These are phyloP conservation scores for Thermomyces lanuginosus DNA, from an alignment of 2,329 filamentous ascomycete genomes.

Conservation along the genomic window DNA sequence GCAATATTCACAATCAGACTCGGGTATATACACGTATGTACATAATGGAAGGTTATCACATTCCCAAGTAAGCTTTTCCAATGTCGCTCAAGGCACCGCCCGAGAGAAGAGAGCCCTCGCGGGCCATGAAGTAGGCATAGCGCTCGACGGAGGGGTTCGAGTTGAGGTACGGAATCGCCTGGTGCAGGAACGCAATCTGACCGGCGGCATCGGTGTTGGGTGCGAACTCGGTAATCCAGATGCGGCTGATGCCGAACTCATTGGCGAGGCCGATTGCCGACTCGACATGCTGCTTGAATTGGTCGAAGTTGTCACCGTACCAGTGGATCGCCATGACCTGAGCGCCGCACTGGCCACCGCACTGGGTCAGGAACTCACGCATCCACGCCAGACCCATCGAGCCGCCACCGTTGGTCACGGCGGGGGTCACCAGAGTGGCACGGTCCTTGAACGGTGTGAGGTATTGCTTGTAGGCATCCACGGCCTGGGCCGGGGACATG, in stretches of 20 bases:
- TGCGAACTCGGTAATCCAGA: constrained; percentile 33
- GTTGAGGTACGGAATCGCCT: constrained; percentile 26
- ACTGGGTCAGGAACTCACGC: constrained; percentile 22
- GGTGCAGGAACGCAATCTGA: constrained; percentile 20
- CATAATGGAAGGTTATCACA: too few species aligned
- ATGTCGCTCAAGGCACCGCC: constrained; percentile 13
- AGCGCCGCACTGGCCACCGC: constrained; percentile 21
- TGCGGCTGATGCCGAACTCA: constrained; percentile 19
- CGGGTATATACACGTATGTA: too few species aligned
- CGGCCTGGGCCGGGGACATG: constrained; percentile 24
- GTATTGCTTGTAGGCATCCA: constrained; percentile 19
- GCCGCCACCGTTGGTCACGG: constrained; percentile 22
- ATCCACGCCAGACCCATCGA: constrained; percentile 27
- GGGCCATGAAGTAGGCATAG: constrained; percentile 28
- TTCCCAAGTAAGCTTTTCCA: constrained; percentile 20
- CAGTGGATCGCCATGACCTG: constrained; percentile 30
- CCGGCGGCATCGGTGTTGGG: constrained; percentile 13
- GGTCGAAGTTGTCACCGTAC: constrained; percentile 19
- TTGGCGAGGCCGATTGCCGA: constrained; percentile 19
- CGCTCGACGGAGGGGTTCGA: constrained; percentile 20
- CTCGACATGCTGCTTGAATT: constrained; percentile 24
- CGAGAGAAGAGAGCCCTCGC: constrained; percentile 18
- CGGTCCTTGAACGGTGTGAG: constrained; percentile 22
- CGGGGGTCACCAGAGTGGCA: constrained; percentile 28
- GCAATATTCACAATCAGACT: too few species aligned